Percentiles rank a stretch among this genome's conserved stretches.
Evolutionary conservation across 1,284 basidiomycete genomes (phyloP).

Genomic region (Leccinum fallax): DNA sequence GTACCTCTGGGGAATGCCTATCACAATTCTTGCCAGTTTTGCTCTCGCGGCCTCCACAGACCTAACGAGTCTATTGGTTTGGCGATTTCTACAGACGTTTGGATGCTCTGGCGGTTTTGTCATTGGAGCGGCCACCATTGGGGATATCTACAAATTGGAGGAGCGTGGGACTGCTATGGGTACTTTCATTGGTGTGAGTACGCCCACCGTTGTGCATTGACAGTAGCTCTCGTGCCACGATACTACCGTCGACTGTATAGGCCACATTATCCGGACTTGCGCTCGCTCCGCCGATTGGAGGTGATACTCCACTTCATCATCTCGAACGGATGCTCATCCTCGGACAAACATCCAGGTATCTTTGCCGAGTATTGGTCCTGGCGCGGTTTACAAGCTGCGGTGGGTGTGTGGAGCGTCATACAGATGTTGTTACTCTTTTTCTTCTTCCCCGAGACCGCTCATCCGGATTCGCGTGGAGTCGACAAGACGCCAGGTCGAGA

Average conservation of each 20-base stretch:
- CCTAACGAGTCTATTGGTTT: constrained; percentile 44
- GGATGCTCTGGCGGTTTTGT: constrained; percentile 43
- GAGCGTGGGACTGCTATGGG: constrained; percentile 54
- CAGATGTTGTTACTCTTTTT: constrained; percentile 49
- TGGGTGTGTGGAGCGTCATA: constrained; percentile 49
- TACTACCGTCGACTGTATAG: constrained; percentile 36
- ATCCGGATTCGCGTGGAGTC: constrained; percentile 49
- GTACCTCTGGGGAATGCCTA: constrained; percentile 49
- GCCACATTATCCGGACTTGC: constrained; percentile 48
- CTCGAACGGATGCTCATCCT: constrained; percentile 5
- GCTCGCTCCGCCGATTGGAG: constrained; percentile 47
- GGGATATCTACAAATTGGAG: constrained; percentile 49
- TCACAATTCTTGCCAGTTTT: constrained; percentile 46
- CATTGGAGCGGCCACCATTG: constrained; percentile 52
- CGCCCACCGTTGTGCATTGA: neutral
- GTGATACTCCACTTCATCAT: constrained; percentile 21
- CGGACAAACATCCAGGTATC: constrained; percentile 34
- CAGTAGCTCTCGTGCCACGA: constrained; percentile 6
- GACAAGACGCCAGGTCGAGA: constrained; percentile 43
- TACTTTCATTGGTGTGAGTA: constrained; percentile 43
- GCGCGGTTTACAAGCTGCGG: constrained; percentile 62
- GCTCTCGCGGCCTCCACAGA: constrained; percentile 41
- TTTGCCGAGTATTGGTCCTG: constrained; percentile 64
- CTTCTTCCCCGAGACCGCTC: constrained; percentile 73
- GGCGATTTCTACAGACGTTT: constrained; percentile 50